A percentile compares a stretch with the other conserved stretches of the same genome.
Evolutionary conservation across 1,284 basidiomycete species (phyloP).

Genomic region (Sporisorium sorghi): DNA sequence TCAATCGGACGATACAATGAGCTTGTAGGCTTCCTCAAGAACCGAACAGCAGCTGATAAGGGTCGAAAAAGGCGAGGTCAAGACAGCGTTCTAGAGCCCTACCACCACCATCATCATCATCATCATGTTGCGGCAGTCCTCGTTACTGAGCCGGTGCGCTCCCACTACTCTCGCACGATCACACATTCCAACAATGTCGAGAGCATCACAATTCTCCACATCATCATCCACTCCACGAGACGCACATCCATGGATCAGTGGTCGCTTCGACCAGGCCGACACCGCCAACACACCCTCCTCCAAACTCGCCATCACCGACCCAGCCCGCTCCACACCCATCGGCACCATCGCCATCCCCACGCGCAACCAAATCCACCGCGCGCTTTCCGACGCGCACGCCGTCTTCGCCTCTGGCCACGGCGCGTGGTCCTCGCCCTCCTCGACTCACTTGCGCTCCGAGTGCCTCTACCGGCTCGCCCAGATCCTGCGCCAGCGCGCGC

Average conservation of each 20-base stretch:
- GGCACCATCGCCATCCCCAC: constrained; percentile 31
- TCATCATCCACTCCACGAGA: not conserved
- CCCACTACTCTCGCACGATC: not conserved
- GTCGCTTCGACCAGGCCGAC: constrained; percentile 16
- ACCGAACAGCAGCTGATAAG: not conserved
- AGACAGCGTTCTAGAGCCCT: too few species aligned
- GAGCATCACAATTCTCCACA: not conserved
- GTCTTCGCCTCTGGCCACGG: constrained; percentile 25
- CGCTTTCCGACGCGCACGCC: constrained; percentile 19
- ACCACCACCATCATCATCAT: too few species aligned
- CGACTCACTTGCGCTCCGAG: constrained; percentile 29
- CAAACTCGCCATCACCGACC: constrained; percentile 17
- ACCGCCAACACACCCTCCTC: not conserved
- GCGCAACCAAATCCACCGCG: constrained; percentile 10
- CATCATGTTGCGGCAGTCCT: constrained; percentile 2
- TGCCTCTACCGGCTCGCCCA: constrained; percentile 24
- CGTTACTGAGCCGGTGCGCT: not conserved
- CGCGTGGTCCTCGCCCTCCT: constrained; percentile 22
- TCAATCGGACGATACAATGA: not conserved
- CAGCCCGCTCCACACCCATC: constrained; percentile 13
- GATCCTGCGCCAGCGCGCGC: constrained; percentile 26
- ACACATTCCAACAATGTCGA: not conserved
- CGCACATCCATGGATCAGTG: constrained; percentile 25
- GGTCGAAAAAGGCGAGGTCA: too few species aligned
- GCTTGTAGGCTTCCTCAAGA: not conserved